Evolutionary conservation across 441 rosid genomes (phyloP), one percentile per base, ranked within the genome.

Genomic region (Pelargonium citronellum): DNA sequence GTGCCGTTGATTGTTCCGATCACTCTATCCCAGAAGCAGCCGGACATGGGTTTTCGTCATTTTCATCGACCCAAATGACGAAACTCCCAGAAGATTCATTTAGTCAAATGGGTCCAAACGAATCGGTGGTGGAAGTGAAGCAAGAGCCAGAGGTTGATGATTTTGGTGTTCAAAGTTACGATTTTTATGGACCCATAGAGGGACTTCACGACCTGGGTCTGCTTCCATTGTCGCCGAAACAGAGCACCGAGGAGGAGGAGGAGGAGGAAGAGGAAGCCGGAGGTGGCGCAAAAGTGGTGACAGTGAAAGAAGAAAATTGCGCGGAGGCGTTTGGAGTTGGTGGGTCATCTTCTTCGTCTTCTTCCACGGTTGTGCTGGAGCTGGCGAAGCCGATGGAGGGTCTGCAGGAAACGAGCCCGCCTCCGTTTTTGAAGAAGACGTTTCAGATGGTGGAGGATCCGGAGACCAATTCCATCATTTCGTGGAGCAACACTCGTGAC

Each of bases 301-400:
- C 58, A 4, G 58, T n/a, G 58, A 51, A 51, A 15, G 58, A 51
- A 51, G 55, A 49, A 12, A 5, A 1, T 4, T n/a, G 4, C 5
- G 55, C n/a, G 15, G 55, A 49, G 15, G 55, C 5, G n/a, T 10
- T n/a, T 8, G 24, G 24, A 22, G 51, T 46, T 51, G 19, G 17
- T 51, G 58, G 58, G 58, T 51, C 17, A 1, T 10, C 12, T 15
- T 49, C 17, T 13, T n/a, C 57, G 6, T 49, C 58, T 16, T 51
- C 19, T 51, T 51, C 58, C 19, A 3, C 58, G 10, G 8, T 58
- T 27, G 11, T 37, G 79, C n/a, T 60, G 71, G 19, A 65, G 5
- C 75, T 67, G 19, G 96, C 97, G 41, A 87, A 80, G 67, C 97
- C 99, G 30, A 75, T 85, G 78, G 96, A 91, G 69, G 92, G 91